Evolutionary conservation across 495 filamentous ascomycete genomes (phyloP).

Genomic region (Trichoderma parareesei): DNA sequence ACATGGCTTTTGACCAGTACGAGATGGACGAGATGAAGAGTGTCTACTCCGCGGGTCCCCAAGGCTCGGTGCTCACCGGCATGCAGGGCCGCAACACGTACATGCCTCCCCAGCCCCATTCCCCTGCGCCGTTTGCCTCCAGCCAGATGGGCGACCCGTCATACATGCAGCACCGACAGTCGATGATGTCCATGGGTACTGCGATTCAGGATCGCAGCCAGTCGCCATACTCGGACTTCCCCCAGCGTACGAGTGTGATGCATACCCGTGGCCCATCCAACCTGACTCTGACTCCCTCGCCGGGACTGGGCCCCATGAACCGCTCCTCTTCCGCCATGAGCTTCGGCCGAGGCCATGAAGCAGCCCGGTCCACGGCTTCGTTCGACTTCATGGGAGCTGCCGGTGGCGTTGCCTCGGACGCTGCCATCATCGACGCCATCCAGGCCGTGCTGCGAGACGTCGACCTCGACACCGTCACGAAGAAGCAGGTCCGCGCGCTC

Average conservation of each 20-base stretch:
- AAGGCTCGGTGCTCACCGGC: constrained; percentile 84
- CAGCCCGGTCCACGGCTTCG: constrained; percentile 52
- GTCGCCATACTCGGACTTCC: constrained; percentile 44
- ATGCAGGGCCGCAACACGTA: constrained; percentile 61
- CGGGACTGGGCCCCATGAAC: constrained; percentile 20
- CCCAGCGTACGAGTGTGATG: constrained; percentile 25
- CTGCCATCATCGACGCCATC: constrained; percentile 74
- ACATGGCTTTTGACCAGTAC: constrained; percentile 49
- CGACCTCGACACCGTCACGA: constrained; percentile 90
- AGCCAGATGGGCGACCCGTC: constrained; percentile 31
- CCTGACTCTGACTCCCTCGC: constrained; percentile 11
- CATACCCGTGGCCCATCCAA: constrained; percentile 30
- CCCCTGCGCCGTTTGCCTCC: constrained; percentile 54
- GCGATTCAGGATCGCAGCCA: constrained; percentile 30
- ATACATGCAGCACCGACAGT: constrained; percentile 37
- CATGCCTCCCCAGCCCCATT: constrained; percentile 61
- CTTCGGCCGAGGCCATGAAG: constrained; percentile 29
- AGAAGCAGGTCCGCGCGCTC: constrained; percentile 90
- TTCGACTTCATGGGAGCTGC: constrained; percentile 65
- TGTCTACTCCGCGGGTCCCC: constrained; percentile 89
- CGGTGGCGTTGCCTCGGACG: constrained; percentile 56
- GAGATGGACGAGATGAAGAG: constrained; percentile 99
- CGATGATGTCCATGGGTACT: constrained; percentile 39
- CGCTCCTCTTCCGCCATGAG: constrained; percentile 33
- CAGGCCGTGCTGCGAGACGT: constrained; percentile 77